Conservation (phyloP, 306 rosid genomes). For the Rosa rugosa region DNA sequence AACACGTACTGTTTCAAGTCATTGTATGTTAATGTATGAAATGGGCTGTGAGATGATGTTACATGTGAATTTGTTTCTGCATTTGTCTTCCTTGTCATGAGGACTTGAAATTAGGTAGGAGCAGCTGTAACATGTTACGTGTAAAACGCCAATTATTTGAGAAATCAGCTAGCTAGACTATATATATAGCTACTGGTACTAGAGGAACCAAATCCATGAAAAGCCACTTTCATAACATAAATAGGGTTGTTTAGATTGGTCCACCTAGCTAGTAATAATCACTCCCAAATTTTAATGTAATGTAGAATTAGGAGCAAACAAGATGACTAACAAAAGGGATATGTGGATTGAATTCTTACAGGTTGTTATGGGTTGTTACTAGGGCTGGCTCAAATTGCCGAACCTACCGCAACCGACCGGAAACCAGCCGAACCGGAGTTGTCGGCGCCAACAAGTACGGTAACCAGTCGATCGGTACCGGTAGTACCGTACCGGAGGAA, state of each 20-base stretch:
- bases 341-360: too few species aligned
- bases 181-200: not conserved
- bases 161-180: not conserved
- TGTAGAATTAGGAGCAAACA: not conserved
- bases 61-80: not conserved
- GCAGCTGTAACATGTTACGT: not conserved
- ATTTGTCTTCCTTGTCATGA: not conserved
- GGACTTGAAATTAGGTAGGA: not conserved
- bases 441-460: too few species aligned
- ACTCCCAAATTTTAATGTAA: slow-evolving; percentile 4
- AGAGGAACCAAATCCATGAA: slow-evolving; percentile 2
- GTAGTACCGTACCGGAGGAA: too few species aligned
- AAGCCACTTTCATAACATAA: slow-evolving; percentile 8
- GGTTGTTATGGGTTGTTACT: too few species aligned
- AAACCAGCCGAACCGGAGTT: too few species aligned
- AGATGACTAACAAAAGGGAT: too few species aligned
- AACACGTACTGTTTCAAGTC: not conserved
- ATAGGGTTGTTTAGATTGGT: slow-evolving; percentile 10
- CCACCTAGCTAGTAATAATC: slow-evolving; percentile 19
- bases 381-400: too few species aligned
- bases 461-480: too few species aligned
- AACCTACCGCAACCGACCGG: too few species aligned
- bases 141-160: slow-evolving; percentile 25
- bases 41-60: not conserved
- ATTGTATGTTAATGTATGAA: not conserved